Conservation (phyloP, 2,329 filamentous ascomycete genomes). For the Emericellopsis cladophorae region DNA sequence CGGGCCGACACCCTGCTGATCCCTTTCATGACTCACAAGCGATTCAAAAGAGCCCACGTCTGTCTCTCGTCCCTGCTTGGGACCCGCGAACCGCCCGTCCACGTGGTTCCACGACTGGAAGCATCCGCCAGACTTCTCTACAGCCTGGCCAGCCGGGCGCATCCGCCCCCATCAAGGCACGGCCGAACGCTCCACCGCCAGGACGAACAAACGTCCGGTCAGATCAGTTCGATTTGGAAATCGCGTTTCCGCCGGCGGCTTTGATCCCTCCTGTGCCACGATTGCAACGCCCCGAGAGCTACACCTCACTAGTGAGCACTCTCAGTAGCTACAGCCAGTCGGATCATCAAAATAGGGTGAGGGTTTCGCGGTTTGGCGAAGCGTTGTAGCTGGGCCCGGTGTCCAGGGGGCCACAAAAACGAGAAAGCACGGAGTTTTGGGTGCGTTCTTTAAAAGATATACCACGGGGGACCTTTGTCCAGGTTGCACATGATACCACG, state of each 20-base stretch:
- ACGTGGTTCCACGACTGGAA: neutral
- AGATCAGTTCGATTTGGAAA: conserved; percentile 53
- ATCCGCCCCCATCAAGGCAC: neutral
- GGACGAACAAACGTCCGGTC: conserved; percentile 28
- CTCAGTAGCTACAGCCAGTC: neutral
- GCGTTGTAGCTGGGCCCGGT: no score
- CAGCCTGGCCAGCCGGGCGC: neutral
- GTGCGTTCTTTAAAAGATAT: neutral
- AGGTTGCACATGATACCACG: no score
- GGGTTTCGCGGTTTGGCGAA: no score
- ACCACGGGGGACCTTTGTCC: neutral
- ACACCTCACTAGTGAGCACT: conserved; percentile 9
- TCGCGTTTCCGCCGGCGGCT: conserved; percentile 9
- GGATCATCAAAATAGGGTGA: no score
- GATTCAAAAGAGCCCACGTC: no score
- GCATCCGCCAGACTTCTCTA: neutral
- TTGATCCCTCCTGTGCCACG: no score
- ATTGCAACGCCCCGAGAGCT: conserved; percentile 11
- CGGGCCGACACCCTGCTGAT: conserved; percentile 12
- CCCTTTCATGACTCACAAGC: neutral
- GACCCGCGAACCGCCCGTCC: neutral
- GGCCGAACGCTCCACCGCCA: neutral
- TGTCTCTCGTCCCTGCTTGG: no score
- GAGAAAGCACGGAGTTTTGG: neutral
- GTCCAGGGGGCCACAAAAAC: no score